A percentile compares a stretch with the other conserved stretches of the same genome.
phyloP scores from a whole-genome alignment of 73 alveolate species.

The Paramecium sonneborni region DNA sequence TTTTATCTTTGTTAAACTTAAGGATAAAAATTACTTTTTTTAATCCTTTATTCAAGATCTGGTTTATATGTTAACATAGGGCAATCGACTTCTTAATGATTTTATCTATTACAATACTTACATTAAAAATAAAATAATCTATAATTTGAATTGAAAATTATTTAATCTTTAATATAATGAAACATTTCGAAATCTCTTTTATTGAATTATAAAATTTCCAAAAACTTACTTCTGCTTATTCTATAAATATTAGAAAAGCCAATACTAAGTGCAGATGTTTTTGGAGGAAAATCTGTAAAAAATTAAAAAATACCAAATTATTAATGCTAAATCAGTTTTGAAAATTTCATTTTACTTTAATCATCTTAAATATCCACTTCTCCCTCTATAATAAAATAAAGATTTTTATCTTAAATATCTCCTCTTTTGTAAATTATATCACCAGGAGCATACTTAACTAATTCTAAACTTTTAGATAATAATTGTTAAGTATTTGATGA shows the following conservation, averaged over 20 bases:
- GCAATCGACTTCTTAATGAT: slow-evolving; percentile 44
- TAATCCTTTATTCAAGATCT: slow-evolving; percentile 2
- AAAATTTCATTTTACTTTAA: background rate
- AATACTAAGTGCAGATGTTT: slow-evolving; percentile 10
- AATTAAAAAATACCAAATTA: slow-evolving; percentile 32
- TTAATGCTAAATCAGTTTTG: background rate
- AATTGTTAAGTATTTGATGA: background rate
- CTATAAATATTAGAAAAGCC: slow-evolving; percentile 47
- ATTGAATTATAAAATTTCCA: slow-evolving; percentile 32
- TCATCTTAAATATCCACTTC: slow-evolving; percentile 45
- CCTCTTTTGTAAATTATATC: slow-evolving; percentile 53
- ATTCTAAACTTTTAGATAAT: background rate
- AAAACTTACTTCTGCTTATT: slow-evolving; percentile 38
- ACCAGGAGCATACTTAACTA: slow-evolving; percentile 45
- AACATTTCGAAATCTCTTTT: slow-evolving; percentile 41
- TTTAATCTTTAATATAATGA: slow-evolving; percentile 52
- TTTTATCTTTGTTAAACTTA: background rate
- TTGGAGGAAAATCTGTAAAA: slow-evolving; percentile 53
- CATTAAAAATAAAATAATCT: slow-evolving; percentile 4
- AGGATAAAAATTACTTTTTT: background rate
- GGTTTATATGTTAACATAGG: slow-evolving; percentile 37
- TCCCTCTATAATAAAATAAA: slow-evolving; percentile 55
- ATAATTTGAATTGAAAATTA: slow-evolving; percentile 13
- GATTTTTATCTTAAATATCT: slow-evolving; percentile 30
- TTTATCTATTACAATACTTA: background rate